A percentile compares a stretch with the other conserved stretches of the same genome.
Conservation (phyloP, 768 basidiomycete species). For the Boletus rubropictus region DNA sequence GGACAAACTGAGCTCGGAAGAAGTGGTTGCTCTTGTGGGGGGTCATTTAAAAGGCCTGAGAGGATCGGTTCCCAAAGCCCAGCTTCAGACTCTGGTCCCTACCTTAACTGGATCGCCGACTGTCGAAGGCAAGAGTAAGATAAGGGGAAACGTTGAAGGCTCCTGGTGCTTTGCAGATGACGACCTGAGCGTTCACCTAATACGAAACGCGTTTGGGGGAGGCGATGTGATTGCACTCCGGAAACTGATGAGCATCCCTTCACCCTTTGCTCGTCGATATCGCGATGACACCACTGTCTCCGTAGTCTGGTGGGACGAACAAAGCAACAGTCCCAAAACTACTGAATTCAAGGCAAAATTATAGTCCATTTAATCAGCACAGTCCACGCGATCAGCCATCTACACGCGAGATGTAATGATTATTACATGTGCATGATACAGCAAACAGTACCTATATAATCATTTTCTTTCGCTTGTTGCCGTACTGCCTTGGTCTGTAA, state of each 20-base stretch:
- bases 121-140: conserved; percentile 59
- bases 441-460: conserved; percentile 29
- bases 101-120: conserved; percentile 47
- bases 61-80: conserved; percentile 55
- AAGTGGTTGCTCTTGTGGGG: conserved; percentile 82
- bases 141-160: conserved; percentile 34
- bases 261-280: conserved; percentile 68
- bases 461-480: conserved; percentile 32
- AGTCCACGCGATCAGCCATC: not conserved
- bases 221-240: conserved; percentile 56
- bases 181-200: conserved; percentile 75
- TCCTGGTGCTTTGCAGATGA: conserved; percentile 78
- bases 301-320: conserved; percentile 77
- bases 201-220: conserved; percentile 91
- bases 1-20: conserved; percentile 72
- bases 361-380: conserved; percentile 22
- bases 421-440: conserved; percentile 7
- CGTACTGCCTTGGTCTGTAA: conserved; percentile 25
- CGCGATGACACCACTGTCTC: conserved; percentile 85
- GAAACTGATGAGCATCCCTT: conserved; percentile 72
- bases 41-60: conserved; percentile 71
- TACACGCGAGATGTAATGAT: not conserved
- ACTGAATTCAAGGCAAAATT: conserved; percentile 46
- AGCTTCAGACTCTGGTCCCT: conserved; percentile 50
- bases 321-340: conserved; percentile 37